Base-by-base conservation (phyloP, 2,329 filamentous ascomycete genomes). In the Colletotrichum sp. region DNA sequence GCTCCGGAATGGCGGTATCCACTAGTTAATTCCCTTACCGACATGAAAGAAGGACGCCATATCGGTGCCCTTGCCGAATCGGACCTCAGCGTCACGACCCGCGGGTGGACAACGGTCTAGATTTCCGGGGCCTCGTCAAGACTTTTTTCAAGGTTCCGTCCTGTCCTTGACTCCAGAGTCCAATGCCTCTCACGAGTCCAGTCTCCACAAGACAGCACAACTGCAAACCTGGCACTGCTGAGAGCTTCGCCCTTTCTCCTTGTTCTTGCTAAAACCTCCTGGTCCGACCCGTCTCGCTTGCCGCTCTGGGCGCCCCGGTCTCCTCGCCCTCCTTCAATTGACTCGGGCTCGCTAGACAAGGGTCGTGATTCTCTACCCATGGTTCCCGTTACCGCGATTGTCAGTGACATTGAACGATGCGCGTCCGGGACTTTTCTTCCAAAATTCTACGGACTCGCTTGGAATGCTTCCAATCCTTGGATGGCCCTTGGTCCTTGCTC, bases 21-120 rank as follows among this genome's bases (percentile, higher is more conserved):
- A 76, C 65, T 76, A 76, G 30, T 61, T 39, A 74, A 56, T 74
- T 52, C 70, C 70, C 32, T 66, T 76, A 69, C 70, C 70, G 70
- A 76, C 65, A 74, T 76, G 64, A 69, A 52, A 74, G 73, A 71
- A 65, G 58, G 30, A n/a, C 67, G 36, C 56, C 43, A 36, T 27
- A 61, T 74, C 65, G 65, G 70, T 30, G 55, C 36, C 70, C 64
- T 75, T 73, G 48, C 70, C 70, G 70, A 75, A 75, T 75, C 58
- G 48, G 73, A 75, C 56, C 36, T 71, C 68, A 56, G 25, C 25
- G 22, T 52, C 56, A 27, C 61, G 36, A 27, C 22, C 61, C 61
- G 34, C 34, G n/a, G 58, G 34, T 64, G 61, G 32, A 39, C 61
- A 12, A 60, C 66, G 52, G 34, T 61, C 55, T 32, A 62, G 56